Base-by-base conservation (phyloP, 768 basidiomycete genomes). In the Boletus tomentosulus region DNA sequence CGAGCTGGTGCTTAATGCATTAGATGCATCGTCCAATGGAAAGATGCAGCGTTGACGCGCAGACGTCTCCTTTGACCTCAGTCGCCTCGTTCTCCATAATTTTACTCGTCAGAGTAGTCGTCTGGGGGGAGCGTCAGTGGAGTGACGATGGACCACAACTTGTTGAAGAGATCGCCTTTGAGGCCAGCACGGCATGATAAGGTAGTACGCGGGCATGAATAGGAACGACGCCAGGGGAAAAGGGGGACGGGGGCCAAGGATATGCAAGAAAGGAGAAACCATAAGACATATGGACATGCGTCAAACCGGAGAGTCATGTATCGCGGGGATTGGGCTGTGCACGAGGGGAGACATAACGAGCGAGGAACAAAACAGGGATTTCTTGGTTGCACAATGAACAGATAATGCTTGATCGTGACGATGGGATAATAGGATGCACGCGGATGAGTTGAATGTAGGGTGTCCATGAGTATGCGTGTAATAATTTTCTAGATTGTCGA, bases 341-440 rank as follows among this genome's bases (percentile, higher is more conserved):
- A 28, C 8, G 7, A 28, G 28, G 28, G 28, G 28, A 35, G 10
- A 67, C 66, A 66, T 50, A 62, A 57, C 62, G 46, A 28, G 28
- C 8, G 28, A 67, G 48, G 57, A 39, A 55, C 53, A 54, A 50
- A 16, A 38, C 28, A 46, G 65, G 60, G 46, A 28, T 28, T 50
- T 54, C 11, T 57, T 62, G 42, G 57, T 67, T 67, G 65, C 57
- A 60, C 35, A 65, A 67, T 66, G 67, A 67, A 66, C 37, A 66
- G 45, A 53, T 59, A 39, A 58, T 66, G 63, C 47, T 56, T 58
- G 49, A 31, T 56, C 46, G 46, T 63, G 53, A 59, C 62, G 27
- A 48, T 59, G 25, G 50, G 50, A 48, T 61, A 28, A 53, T 65
- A 57, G 63, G 46, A 57, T 67, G 60, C 33, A 57, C 56, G 7